A percentile compares a stretch with the other conserved stretches of the same genome.
phyloP scores from a whole-genome alignment of 148 eudicot genomes.

The Vaccinium myrtillus region DNA sequence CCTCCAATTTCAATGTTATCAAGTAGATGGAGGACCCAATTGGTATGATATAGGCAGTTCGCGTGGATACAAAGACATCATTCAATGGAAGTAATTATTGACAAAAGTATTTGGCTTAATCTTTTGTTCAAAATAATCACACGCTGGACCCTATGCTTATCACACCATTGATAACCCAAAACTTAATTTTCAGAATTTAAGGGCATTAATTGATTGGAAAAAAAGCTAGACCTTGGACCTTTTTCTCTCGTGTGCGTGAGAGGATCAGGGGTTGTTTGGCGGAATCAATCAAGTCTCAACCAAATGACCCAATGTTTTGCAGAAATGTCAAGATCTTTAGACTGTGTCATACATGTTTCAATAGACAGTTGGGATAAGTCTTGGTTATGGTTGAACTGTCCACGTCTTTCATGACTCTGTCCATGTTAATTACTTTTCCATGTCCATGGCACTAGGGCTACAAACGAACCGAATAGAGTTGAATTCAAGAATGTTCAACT shows the following conservation, averaged over 20 bases:
- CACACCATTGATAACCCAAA: background rate
- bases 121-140: background rate
- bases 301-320: background rate
- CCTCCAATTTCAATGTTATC: background rate
- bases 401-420: background rate
- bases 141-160: slow-evolving; percentile 7
- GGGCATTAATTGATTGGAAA: background rate
- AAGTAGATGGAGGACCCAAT: slow-evolving; percentile 18
- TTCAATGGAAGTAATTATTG: background rate
- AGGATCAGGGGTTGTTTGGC: background rate
- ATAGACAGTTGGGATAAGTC: background rate
- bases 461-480: no score
- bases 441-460: background rate
- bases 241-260: background rate
- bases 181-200: background rate
- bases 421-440: background rate
- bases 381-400: slow-evolving; percentile 8
- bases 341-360: background rate
- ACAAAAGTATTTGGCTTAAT: background rate
- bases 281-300: background rate
- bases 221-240: background rate
- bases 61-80: slow-evolving; percentile 14
- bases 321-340: background rate
- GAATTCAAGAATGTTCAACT: no score
- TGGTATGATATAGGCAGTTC: background rate